These are phyloP conservation scores for Penicillium sp. DNA, from an alignment of 2,329 filamentous ascomycete species.

Conservation along the genomic window DNA sequence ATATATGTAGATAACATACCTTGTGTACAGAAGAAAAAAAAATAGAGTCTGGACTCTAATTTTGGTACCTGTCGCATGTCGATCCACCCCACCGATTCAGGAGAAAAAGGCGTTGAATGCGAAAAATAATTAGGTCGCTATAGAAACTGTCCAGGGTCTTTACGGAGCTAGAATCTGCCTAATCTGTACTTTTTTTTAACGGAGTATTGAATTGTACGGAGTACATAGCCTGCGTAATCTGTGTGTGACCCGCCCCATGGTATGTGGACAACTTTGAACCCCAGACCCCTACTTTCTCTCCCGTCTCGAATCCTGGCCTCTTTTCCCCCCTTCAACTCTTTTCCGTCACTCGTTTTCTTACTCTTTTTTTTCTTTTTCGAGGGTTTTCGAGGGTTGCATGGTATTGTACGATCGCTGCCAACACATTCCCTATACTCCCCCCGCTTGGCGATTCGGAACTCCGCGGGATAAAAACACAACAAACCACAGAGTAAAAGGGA, in stretches of 20 bases:
- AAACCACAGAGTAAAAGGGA: not conserved
- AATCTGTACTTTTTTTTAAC: not conserved
- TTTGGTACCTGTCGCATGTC: conserved; percentile 10
- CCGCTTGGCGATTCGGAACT: not conserved
- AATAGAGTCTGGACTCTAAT: conserved; percentile 6
- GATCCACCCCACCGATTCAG: conserved; percentile 6
- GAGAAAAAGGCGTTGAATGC: not conserved
- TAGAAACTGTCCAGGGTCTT: not conserved
- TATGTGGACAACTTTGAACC: conserved; percentile 10
- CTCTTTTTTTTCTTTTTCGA: not conserved
- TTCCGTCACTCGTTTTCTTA: conserved; percentile 5
- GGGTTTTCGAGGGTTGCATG: not conserved
- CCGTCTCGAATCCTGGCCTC: not conserved
- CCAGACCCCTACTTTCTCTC: conserved; percentile 9
- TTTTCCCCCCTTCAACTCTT: not conserved
- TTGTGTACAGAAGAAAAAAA: not conserved
- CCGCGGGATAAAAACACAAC: not conserved
- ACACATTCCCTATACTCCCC: not conserved
- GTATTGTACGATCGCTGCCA: not conserved
- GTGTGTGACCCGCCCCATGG: conserved; percentile 9
- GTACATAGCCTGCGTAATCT: not conserved
- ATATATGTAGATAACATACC: no score
- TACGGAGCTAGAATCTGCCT: not conserved
- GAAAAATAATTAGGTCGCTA: not conserved
- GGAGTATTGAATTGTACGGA: not conserved